Conservation (phyloP, 129 eudicot genomes). For the Flaveria bidentis region DNA sequence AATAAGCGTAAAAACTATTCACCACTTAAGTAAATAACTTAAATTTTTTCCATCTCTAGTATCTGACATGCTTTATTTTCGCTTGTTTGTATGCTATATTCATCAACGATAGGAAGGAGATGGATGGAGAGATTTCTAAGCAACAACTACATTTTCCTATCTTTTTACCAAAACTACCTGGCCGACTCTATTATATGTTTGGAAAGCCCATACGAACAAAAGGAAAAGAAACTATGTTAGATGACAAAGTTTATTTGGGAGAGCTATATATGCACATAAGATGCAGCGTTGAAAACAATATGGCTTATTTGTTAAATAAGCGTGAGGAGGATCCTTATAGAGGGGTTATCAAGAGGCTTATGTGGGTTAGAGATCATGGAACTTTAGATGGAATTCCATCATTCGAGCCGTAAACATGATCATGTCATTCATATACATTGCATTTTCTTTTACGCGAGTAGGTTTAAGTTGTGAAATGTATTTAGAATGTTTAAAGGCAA, state of each 20-base stretch:
- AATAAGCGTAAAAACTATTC: background rate
- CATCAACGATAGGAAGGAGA: slow-evolving; percentile 18
- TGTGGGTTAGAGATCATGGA: slow-evolving; percentile 31
- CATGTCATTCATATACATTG: background rate
- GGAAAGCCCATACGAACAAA: slow-evolving; percentile 60
- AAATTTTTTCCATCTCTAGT: background rate
- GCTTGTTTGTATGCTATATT: background rate
- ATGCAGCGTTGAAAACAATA: slow-evolving; percentile 39
- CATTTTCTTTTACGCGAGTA: slow-evolving; percentile 1
- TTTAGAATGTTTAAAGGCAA: background rate
- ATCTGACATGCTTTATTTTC: background rate
- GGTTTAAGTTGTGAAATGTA: background rate
- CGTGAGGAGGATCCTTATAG: slow-evolving; percentile 63
- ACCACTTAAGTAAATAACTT: background rate
- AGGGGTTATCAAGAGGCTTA: slow-evolving; percentile 31
- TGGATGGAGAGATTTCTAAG: slow-evolving; percentile 36
- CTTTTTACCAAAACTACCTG: slow-evolving; percentile 49
- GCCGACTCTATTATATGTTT: slow-evolving; percentile 54
- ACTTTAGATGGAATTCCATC: slow-evolving; percentile 41
- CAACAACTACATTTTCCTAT: slow-evolving; percentile 44
- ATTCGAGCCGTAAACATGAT: slow-evolving; percentile 43
- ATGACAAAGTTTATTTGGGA: slow-evolving; percentile 33
- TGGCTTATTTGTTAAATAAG: slow-evolving; percentile 48
- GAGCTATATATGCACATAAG: slow-evolving; percentile 46
- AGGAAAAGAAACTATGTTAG: slow-evolving; percentile 38